Evolutionary conservation across 2,329 filamentous ascomycete genomes (phyloP).

Genomic region (Cladosporium halotolerans): DNA sequence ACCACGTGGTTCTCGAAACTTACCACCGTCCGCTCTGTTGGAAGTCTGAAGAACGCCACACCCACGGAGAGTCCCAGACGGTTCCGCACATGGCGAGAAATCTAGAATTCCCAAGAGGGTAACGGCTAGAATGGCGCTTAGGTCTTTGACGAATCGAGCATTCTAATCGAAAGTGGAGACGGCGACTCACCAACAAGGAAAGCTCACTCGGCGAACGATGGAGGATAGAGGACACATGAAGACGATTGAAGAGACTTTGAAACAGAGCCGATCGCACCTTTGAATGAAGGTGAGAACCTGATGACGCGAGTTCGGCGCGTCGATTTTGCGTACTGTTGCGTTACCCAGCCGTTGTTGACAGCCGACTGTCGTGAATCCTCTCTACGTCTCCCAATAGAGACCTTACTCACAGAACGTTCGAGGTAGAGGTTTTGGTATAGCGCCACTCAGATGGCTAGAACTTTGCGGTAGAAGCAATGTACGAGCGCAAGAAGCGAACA

Average conservation of each 20-base stretch:
- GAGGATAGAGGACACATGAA: not conserved
- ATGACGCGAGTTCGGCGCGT: too few relatives aligned
- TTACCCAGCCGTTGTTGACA: too few relatives aligned
- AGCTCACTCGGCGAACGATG: not conserved
- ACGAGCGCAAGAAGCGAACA: too few relatives aligned
- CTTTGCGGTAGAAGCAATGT: too few relatives aligned
- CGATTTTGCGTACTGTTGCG: too few relatives aligned
- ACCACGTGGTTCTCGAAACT: conserved; percentile 9
- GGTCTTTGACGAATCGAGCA: not conserved
- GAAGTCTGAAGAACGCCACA: conserved; percentile 5
- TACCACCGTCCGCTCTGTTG: not conserved
- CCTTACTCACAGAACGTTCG: too few relatives aligned
- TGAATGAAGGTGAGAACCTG: too few relatives aligned
- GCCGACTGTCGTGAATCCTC: too few relatives aligned
- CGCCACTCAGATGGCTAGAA: too few relatives aligned
- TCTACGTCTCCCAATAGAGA: too few relatives aligned
- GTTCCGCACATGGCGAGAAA: not conserved
- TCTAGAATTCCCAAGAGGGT: not conserved
- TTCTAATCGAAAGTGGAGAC: not conserved
- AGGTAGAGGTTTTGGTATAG: too few relatives aligned
- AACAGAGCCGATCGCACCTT: too few relatives aligned
- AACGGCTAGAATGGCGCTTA: not conserved
- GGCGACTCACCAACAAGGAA: not conserved
- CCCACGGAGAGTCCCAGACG: not conserved
- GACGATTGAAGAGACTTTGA: not conserved